These are phyloP conservation scores for Penicillium verhagenii DNA, from an alignment of 495 filamentous ascomycete species.

Conservation along the genomic window DNA sequence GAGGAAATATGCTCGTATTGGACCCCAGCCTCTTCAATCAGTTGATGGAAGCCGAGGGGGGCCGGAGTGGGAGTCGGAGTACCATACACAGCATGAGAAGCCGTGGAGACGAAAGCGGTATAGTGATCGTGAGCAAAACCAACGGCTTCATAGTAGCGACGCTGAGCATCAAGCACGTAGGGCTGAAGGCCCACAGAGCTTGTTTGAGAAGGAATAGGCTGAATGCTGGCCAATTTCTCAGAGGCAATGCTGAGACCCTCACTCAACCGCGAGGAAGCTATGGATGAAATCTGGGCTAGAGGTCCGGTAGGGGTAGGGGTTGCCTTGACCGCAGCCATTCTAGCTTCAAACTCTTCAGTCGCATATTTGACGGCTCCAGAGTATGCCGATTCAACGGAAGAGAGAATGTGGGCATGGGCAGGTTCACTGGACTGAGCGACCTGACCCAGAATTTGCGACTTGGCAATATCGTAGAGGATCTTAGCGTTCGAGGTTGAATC, in stretches of 20 bases:
- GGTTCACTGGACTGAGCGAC: slow-evolving; percentile 66
- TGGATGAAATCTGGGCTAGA: slow-evolving; percentile 58
- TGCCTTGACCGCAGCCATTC: slow-evolving; percentile 14
- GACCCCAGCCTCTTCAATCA: slow-evolving; percentile 45
- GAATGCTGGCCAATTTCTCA: slow-evolving; percentile 60
- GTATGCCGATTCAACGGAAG: slow-evolving; percentile 67
- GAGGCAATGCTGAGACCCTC: slow-evolving; percentile 65
- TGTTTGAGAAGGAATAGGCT: slow-evolving; percentile 56
- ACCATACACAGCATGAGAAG: slow-evolving; percentile 56
- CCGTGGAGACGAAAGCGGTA: slow-evolving; percentile 67
- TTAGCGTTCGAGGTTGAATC: slow-evolving; percentile 59
- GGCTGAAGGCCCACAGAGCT: slow-evolving; percentile 54
- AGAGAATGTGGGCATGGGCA: slow-evolving; percentile 59
- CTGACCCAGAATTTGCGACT: slow-evolving; percentile 61
- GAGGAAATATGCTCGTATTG: slow-evolving; percentile 48
- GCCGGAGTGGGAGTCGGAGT: slow-evolving; percentile 46
- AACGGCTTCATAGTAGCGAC: slow-evolving; percentile 74
- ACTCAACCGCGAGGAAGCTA: slow-evolving; percentile 62
- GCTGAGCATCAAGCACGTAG: slow-evolving; percentile 59
- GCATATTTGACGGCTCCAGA: slow-evolving; percentile 63
- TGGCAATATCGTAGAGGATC: slow-evolving; percentile 63
- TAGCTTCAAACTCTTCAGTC: slow-evolving; percentile 50
- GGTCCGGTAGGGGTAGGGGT: slow-evolving; percentile 44
- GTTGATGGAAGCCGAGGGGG: slow-evolving; percentile 27
- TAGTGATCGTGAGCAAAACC: slow-evolving; percentile 77